Conservation (phyloP, 495 filamentous ascomycete genomes). For the Elaphomyces granulatus region DNA sequence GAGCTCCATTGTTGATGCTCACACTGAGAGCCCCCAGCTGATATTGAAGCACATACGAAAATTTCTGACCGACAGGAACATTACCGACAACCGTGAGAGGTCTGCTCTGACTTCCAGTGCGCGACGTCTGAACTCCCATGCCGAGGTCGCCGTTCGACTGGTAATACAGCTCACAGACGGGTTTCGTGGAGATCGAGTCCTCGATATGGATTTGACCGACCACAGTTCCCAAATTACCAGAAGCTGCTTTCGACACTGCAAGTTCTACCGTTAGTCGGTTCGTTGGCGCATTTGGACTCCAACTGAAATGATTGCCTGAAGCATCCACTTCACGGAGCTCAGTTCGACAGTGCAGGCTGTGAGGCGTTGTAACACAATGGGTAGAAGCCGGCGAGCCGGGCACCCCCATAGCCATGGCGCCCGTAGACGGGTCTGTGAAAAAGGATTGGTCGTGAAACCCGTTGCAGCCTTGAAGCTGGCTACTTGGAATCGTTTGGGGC, state of each 20-base stretch:
- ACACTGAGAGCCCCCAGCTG: constrained; percentile 14
- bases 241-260: constrained; percentile 12
- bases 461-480: constrained; percentile 18
- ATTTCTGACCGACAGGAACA: constrained; percentile 14
- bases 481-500: constrained; percentile 13
- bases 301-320: too few species aligned
- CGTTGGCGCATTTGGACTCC: constrained; percentile 17
- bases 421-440: constrained; percentile 19
- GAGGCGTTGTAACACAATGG: constrained; percentile 23
- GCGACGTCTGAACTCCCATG: constrained; percentile 20
- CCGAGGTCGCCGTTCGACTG: constrained; percentile 13
- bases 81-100: constrained; percentile 14
- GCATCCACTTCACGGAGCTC: constrained; percentile 22
- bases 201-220: constrained; percentile 26
- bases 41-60: constrained; percentile 23
- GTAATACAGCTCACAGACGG: constrained; percentile 25
- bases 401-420: constrained; percentile 22
- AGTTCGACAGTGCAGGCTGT: constrained; percentile 28
- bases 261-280: constrained; percentile 21
- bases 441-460: constrained; percentile 22
- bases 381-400: constrained; percentile 14
- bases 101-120: constrained; percentile 12
- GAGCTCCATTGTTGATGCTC: constrained; percentile 16
- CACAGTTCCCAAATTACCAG: constrained; percentile 19
- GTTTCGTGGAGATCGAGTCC: constrained; percentile 23